Percentiles rank a stretch among this genome's conserved stretches.
phyloP scores from a whole-genome alignment of 2,329 filamentous ascomycete genomes.

The Colletotrichum simmondsii region DNA sequence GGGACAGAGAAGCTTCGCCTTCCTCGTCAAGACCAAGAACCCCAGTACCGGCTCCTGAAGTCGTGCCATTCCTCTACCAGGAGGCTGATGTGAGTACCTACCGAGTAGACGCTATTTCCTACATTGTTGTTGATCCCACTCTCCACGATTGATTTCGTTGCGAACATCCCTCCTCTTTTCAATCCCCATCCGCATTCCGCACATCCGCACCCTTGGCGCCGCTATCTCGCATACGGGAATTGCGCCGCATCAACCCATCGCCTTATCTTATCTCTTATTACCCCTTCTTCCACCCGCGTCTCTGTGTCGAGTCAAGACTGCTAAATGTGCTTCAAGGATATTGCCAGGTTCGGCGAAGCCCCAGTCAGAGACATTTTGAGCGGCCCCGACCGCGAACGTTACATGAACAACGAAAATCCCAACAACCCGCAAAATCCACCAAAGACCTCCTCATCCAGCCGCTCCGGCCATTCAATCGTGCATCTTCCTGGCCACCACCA shows the following conservation, averaged over 20 bases:
- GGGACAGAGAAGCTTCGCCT: conserved; percentile 74
- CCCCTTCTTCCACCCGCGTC: conserved; percentile 15
- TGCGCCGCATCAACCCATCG: conserved; percentile 22
- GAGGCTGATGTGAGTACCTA: conserved; percentile 75
- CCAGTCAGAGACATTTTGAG: conserved; percentile 78
- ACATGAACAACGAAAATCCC: conserved; percentile 58
- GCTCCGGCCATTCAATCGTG: conserved; percentile 69
- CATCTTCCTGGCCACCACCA: conserved; percentile 73
- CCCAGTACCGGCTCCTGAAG: conserved; percentile 89
- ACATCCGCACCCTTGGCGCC: conserved; percentile 26
- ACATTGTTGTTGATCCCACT: conserved; percentile 30
- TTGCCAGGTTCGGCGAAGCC: conserved; percentile 80
- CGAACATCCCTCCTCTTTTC: conserved; percentile 14
- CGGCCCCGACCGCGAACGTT: conserved; percentile 77
- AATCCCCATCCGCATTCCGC: conserved; percentile 22
- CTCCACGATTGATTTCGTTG: conserved; percentile 27
- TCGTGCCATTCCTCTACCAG: conserved; percentile 98
- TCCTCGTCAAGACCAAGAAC: conserved; percentile 82
- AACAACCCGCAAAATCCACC: conserved; percentile 59
- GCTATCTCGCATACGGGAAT: conserved; percentile 32
- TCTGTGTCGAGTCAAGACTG: conserved; percentile 30
- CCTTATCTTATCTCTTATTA: conserved; percentile 34
- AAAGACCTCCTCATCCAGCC: conserved; percentile 72
- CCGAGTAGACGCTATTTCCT: background rate
- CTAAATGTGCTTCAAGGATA: conserved; percentile 64